A percentile compares a stretch with the other conserved stretches of the same genome.
phyloP scores from a whole-genome alignment of 2,329 filamentous ascomycete genomes.

The Diaporthe caulivora region DNA sequence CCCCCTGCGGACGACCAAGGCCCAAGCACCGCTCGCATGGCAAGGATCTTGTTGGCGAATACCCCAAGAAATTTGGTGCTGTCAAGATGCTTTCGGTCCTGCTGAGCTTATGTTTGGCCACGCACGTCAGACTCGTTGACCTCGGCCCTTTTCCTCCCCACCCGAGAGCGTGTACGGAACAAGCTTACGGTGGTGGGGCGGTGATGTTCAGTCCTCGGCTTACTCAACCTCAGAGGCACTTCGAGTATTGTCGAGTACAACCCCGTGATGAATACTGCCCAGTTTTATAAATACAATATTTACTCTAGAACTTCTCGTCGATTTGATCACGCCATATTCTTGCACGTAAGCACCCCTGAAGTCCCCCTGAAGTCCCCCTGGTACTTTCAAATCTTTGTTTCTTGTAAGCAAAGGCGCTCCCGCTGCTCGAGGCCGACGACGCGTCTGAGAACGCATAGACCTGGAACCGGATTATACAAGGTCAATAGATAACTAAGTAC shows the following conservation, averaged over 20 bases:
- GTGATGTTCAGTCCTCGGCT: background rate
- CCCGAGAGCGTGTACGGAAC: too few relatives aligned
- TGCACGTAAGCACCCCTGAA: background rate
- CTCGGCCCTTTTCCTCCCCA: background rate
- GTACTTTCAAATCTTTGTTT: background rate
- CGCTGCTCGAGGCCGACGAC: background rate
- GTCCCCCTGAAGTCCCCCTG: background rate
- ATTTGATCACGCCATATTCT: too few relatives aligned
- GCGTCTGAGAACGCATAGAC: background rate
- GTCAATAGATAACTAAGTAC: background rate
- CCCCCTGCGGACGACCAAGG: conserved; percentile 9
- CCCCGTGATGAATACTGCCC: background rate
- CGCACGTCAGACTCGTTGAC: background rate
- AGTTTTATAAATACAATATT: background rate
- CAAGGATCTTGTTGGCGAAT: too few relatives aligned
- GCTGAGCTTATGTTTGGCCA: background rate
- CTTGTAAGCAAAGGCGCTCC: background rate
- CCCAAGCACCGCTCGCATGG: conserved; percentile 1
- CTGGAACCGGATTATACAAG: background rate
- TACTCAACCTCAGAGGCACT: background rate
- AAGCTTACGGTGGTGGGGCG: background rate
- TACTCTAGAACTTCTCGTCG: background rate
- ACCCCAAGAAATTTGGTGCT: too few relatives aligned
- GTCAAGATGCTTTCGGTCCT: background rate
- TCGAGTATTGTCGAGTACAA: background rate